Base-by-base conservation (phyloP, 2,329 filamentous ascomycete genomes). In the Dactylellina leptospora region DNA sequence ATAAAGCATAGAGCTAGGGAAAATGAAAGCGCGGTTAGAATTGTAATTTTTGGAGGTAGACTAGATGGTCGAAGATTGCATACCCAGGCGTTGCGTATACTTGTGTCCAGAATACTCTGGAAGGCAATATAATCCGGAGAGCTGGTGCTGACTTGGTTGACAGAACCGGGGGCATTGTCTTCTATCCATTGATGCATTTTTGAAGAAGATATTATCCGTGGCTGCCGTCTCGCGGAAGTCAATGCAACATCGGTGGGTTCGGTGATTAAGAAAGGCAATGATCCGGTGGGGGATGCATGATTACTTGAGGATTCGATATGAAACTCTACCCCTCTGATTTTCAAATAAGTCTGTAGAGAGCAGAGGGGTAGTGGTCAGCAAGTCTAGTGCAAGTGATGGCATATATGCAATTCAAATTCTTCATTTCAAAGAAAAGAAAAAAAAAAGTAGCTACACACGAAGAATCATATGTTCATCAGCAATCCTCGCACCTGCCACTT, bases 201-300 rank as follows among this genome's bases (percentile, higher is more conserved):
- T 75, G 82, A 85, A 1, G 88, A 86, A 0, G 86, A 80, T 2
- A 93, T 81, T 1, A 86, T 84, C 72, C 76, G 42, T 1, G 47
- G 10, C 20, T 38, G 54, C 45, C 60, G 44, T 53, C 58, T 58
- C 11, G 16, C 50, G 10, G 53, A 38, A 25, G 16, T 3, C 11
- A 11, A 9, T 38, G 33, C 11, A 20, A 9, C 13, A 5, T 13
- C 16, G 10, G 54, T n/a, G 3, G 16, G 11, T 22, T 53, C 47
- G 33, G 47, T 89, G 6, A 93, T 84, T 44, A 99, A 84, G 81
- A 96, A 97, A 0, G 95, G 95, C 11, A 97, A 84, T n/a, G 88
- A 84, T 66, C 93, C 93, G 20, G 88, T 89, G 0, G 93, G 93
- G 1, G 93, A 96, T 55, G 93, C 92, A 82, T 97, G 95, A 80